phyloP scores from a whole-genome alignment of 225 moss, liverwort and hornwort genomes.

The Pseudoscleropodium purum region DNA sequence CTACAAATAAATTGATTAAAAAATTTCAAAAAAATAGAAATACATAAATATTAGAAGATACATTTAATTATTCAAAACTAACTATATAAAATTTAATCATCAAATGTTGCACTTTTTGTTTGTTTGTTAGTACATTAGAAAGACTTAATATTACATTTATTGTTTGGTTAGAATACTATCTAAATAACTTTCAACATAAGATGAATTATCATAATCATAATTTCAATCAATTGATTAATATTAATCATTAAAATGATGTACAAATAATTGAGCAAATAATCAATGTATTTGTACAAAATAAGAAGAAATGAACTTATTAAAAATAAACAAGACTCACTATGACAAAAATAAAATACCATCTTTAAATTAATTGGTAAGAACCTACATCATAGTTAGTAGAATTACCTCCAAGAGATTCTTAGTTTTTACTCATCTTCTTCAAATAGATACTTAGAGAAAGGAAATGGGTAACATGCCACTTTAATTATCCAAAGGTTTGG shows the following conservation, averaged over 20 bases:
- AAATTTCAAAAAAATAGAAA: not conserved
- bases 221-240: not conserved
- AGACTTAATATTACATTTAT: not conserved
- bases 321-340: not conserved
- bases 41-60: not conserved
- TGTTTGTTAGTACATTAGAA: too few relatives aligned
- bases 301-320: not conserved
- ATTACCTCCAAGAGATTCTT: not conserved
- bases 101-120: not conserved
- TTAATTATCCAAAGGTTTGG: not conserved
- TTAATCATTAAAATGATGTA: not conserved
- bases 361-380: not conserved
- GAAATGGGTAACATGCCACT: not conserved
- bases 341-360: not conserved
- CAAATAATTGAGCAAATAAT: not conserved
- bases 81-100: not conserved
- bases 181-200: not conserved
- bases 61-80: too few relatives aligned
- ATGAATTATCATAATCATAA: accelerated
- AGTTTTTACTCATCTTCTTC: not conserved
- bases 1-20: not conserved
- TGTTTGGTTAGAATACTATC: not conserved
- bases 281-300: not conserved
- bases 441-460: not conserved
- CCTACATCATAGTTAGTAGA: too few relatives aligned